Base-by-base conservation (phyloP, 2,329 filamentous ascomycete genomes). In the Colletotrichum coccodes region DNA sequence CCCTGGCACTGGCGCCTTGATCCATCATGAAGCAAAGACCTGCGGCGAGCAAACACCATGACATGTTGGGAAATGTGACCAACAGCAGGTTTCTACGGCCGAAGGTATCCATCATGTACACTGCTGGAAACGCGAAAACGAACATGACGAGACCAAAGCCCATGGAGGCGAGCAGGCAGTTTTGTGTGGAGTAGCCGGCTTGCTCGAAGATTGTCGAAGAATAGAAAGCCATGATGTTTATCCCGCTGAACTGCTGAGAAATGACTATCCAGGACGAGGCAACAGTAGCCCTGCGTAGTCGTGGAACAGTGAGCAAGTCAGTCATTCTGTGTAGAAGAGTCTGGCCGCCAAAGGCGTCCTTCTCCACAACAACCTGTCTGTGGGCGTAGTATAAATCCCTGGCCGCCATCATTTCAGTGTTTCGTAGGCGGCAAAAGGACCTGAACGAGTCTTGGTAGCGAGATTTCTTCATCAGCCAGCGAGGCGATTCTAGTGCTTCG, bases 381-480 rank as follows among this genome's bases (percentile, higher is more conserved):
- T 81, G 77, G 34, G 80, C 80, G 6, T 11, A 23, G 3, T 90
- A 90, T 56, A 90, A 81, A 72, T 91, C 89, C 28, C 89, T 82
- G 3, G 87, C 88, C 6, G 86, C 88, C 75, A 89, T 87, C 69
- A 90, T 79, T 2, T 81, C 81, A 42, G 86, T 80, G 71, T 85
- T 82, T 9, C 89, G 86, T 5, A 90, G 84, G 30, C 80, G 75
- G 2, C 77, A 54, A 72, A 90, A 81, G 0, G 87, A 86, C 1
- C 81, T 77, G 79, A 87, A 93, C 1, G 91, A 91, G 4, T 90
- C 81, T 8, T 75, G 73, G 72, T 91, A 90, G 47, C 85, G 83
- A 23, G 84, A 83, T 77, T 92, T 91, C 78, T 92, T 90, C 85
- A 90, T 88, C 59, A 85, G 82, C 87, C 88, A 91, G 68, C 89